These are phyloP conservation scores for Coriolopsis trogii DNA, from an alignment of 1,284 basidiomycete genomes.

Conservation along the genomic window DNA sequence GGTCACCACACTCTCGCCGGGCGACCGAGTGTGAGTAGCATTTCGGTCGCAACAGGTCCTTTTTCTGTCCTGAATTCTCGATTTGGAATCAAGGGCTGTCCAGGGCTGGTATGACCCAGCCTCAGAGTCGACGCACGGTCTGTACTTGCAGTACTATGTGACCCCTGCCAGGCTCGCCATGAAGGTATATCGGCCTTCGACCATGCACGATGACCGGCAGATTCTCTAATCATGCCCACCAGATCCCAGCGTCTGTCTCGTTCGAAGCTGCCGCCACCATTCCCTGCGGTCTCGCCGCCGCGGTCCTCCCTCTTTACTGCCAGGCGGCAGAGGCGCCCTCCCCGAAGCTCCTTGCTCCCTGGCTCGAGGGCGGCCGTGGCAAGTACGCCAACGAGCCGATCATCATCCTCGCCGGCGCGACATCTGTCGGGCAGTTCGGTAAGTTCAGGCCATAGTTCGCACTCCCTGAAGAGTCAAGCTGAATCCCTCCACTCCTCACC, in stretches of 20 bases:
- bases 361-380: constrained; percentile 22
- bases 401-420: constrained; percentile 40
- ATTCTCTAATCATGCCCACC: neutral
- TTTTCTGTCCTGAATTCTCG: neutral
- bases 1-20: constrained; percentile 38
- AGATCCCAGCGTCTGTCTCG: constrained; percentile 32
- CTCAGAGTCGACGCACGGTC: constrained; percentile 30
- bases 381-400: constrained; percentile 31
- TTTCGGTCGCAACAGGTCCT: too few species aligned
- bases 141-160: constrained; percentile 36
- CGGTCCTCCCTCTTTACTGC: constrained; percentile 32
- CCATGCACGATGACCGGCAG: neutral
- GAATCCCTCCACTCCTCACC: neutral
- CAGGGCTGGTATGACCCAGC: constrained; percentile 19
- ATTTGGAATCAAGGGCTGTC: constrained; percentile 21
- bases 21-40: constrained; percentile 42
- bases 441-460: neutral
- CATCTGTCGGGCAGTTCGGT: constrained; percentile 41
- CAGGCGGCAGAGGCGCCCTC: constrained; percentile 7
- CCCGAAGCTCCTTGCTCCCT: constrained; percentile 25
- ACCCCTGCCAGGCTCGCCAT: constrained; percentile 28
- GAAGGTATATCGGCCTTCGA: constrained; percentile 22
- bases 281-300: constrained; percentile 31
- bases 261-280: constrained; percentile 35
- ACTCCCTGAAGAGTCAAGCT: neutral